Base-by-base conservation (phyloP, 176 grass and related monocot species). In the Eleusine indica region DNA sequence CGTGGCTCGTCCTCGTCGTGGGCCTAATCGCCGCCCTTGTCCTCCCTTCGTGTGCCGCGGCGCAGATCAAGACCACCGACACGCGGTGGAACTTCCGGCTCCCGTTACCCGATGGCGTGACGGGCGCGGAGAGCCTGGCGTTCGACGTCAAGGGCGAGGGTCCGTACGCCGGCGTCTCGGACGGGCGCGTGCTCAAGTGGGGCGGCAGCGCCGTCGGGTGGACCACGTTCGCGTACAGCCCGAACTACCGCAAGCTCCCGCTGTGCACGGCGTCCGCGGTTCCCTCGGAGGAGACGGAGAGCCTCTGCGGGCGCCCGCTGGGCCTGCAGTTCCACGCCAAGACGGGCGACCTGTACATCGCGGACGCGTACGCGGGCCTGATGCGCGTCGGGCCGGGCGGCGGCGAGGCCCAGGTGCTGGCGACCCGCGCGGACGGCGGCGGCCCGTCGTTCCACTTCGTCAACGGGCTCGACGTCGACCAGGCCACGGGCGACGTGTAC, bases 401-500 rank as follows among this genome's bases (percentile, higher is more conserved):
- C 8, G 92, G 92, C n/a, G 70, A 57, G 18, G 87, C 85, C 35
- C 73, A 68, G 82, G 42, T 66, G 64, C 12, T 91, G 5, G 78
- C 90, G 0, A 32, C 74, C 2, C 29, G 4, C 43, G 88, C 82
- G 1, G 84, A 73, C 30, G 93, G 93, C 30, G 88, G 18, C 30
- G 32, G 32, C 32, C 32, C 32, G 32, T 88, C 91, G 10, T 97
- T 97, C 58, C 79, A 66, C 46, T 93, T 97, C 65, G 77, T 81
- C 9, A 97, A 93, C 77, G 91, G 91, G 22, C 17, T 97, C 12
- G 94, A 97, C 13, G 61, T 97, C 35, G 86, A 97, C 68, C 87
- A 93, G 63, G 42, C 84, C 38, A 97, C 91, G 6, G 94, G 89
- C n/a, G 84, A 82, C 32, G 91, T 97, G 0, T 97, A 93, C 71